Evolutionary conservation across 2,329 filamentous ascomycete genomes (phyloP), one percentile per base, ranked within the genome.

Genomic region (Lachnellula cervina): DNA sequence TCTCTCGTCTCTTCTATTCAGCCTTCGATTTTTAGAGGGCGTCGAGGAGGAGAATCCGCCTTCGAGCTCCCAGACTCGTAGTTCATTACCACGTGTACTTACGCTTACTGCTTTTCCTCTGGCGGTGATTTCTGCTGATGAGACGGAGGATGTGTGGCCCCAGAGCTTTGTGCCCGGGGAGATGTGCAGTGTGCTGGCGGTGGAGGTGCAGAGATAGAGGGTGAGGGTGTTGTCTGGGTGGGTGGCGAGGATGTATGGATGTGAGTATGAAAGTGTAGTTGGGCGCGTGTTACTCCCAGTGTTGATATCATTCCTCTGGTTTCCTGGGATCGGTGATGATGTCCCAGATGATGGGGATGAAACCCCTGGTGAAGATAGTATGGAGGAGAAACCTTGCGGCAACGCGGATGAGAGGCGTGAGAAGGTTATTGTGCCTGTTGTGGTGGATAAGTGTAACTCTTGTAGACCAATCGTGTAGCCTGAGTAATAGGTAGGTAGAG

Each of bases 401-500:
- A 77, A 70, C n/a, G 78, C 77, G 2, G 76, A 77, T 16, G 79
- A 73, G 3, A 80, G 63, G 6, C 78, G 75, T 2, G 79, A 81
- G 37, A 74, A 71, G 1, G 77, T 64, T 0, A 81, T 69, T 8
- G 45, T 51, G 13, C 59, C 60, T 5, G 65, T 64, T 3, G 47
- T 51, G 16, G 59, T 59, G 2, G 65, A 65, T 25, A 96, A 79
- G 56, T 87, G 84, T 44, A 97, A 76, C 70, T 97, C 93, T 70
- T 97, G 93, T n/a, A 97, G 82, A 2, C 91, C 92, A 16, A 96
- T 81, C 7, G 88, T 91, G 89, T 92, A 97, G 28, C 91, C 91
- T 44, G 84, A 84, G 3, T 86, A 77, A 63, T 85, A 83, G 2
- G 88, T 88, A 16, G 87, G 85, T 61, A 95, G 84, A 0, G 89